Conservation (phyloP, 2,329 filamentous ascomycete genomes). For the Alternaria gaisen region DNA sequence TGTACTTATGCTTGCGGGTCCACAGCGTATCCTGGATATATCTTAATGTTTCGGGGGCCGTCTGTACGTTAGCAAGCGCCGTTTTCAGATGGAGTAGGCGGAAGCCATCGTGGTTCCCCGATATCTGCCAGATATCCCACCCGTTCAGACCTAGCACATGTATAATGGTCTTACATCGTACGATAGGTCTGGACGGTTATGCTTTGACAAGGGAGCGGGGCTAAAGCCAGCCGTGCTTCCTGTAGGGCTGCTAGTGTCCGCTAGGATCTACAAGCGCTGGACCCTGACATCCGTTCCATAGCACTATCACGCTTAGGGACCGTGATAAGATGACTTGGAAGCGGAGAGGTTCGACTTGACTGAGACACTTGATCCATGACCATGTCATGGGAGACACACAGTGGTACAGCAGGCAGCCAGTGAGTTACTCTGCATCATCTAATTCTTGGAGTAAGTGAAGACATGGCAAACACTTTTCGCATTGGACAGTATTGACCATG, state of each 20-base stretch:
- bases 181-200: conserved; percentile 2
- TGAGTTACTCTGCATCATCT: neutral
- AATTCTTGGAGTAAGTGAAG: neutral
- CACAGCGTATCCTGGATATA: neutral
- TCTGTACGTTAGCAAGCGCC: neutral
- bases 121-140: neutral
- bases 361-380: neutral
- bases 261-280: conserved; percentile 5
- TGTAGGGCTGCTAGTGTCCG: conserved; percentile 19
- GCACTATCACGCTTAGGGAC: conserved; percentile 9
- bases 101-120: neutral
- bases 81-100: neutral
- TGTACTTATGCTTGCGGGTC: neutral
- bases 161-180: conserved; percentile 5
- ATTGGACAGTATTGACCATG: neutral
- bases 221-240: neutral
- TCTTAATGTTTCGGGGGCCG: neutral
- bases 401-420: neutral
- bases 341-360: neutral
- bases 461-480: neutral
- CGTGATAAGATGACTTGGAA: conserved; percentile 3
- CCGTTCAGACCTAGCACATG: conserved; percentile 1
- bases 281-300: conserved; percentile 13
- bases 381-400: neutral
- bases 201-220: neutral